phyloP scores from a whole-genome alignment of 2,329 filamentous ascomycete species.

The Intubia oerlemansii region DNA sequence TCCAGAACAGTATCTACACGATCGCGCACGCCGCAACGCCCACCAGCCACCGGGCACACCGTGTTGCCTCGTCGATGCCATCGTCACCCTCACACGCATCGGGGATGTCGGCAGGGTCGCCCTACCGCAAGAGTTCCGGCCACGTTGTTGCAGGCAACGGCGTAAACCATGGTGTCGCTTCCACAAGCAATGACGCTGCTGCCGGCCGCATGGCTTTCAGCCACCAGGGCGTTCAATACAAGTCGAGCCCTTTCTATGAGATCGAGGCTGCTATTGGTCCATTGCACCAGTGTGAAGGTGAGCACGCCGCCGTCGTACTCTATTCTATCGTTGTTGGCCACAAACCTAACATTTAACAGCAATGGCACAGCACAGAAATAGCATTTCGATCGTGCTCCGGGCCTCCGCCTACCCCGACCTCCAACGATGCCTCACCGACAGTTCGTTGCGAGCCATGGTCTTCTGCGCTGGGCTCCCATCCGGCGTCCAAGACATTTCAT shows the following conservation, averaged over 20 bases:
- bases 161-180: too few species aligned
- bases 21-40: not conserved
- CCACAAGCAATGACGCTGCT: too few species aligned
- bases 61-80: too few species aligned
- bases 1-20: conserved; percentile 5
- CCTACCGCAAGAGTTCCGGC: too few species aligned
- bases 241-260: conserved; percentile 69
- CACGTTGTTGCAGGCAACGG: too few species aligned
- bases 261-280: conserved; percentile 43
- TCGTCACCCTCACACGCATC: too few species aligned
- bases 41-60: not conserved
- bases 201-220: not conserved
- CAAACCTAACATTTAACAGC: too few species aligned
- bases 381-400: conserved; percentile 22
- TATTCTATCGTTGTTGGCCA: too few species aligned
- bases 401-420: conserved; percentile 29
- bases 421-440: conserved; percentile 34
- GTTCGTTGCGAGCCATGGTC: conserved; percentile 52
- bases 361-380: conserved; percentile 32
- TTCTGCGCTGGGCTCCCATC: conserved; percentile 54
- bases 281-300: conserved; percentile 51
- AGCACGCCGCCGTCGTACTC: too few species aligned
- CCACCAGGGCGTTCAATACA: conserved; percentile 20
- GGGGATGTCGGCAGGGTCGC: too few species aligned
- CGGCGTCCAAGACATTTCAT: conserved; percentile 56